A percentile compares a stretch with the other conserved stretches of the same genome.
phyloP scores from a whole-genome alignment of 805 yeast genomes.

The Starmerella sirachaensis region DNA sequence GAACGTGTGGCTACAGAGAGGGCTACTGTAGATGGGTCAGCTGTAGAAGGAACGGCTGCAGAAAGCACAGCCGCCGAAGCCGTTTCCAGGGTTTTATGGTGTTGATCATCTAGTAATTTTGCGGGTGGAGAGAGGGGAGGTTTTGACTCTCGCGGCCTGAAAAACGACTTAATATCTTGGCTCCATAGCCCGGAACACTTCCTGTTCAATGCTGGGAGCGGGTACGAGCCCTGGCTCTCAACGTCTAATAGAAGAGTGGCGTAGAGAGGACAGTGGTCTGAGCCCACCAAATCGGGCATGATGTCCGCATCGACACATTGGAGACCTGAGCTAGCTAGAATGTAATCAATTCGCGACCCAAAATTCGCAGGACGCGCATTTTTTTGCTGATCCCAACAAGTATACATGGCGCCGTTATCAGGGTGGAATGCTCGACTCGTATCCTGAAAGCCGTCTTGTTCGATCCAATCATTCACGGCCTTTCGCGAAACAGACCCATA shows the following conservation, averaged over 20 bases:
- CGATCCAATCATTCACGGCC: constrained; percentile 38
- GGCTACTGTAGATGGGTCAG: too few species aligned
- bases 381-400: constrained; percentile 81
- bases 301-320: constrained; percentile 39
- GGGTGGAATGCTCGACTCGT: constrained; percentile 41
- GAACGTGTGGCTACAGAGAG: too few species aligned
- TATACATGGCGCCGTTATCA: constrained; percentile 53
- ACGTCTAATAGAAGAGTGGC: constrained; percentile 41
- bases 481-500: constrained; percentile 34
- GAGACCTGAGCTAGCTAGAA: constrained; percentile 39
- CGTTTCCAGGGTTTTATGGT: too few species aligned
- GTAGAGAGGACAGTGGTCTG: constrained; percentile 89
- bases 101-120: too few species aligned
- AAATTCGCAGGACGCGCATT: constrained; percentile 69
- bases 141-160: background rate
- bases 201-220: constrained; percentile 9
- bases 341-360: constrained; percentile 80
- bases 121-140: too few species aligned
- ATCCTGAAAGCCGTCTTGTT: constrained; percentile 26
- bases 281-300: constrained; percentile 64
- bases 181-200: constrained; percentile 5
- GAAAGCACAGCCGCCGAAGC: too few species aligned
- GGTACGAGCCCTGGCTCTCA: constrained; percentile 6
- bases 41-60: too few species aligned
- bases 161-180: constrained; percentile 4